phyloP scores from a whole-genome alignment of 176 grass and related monocot genomes.

The Triticum timopheevii region DNA sequence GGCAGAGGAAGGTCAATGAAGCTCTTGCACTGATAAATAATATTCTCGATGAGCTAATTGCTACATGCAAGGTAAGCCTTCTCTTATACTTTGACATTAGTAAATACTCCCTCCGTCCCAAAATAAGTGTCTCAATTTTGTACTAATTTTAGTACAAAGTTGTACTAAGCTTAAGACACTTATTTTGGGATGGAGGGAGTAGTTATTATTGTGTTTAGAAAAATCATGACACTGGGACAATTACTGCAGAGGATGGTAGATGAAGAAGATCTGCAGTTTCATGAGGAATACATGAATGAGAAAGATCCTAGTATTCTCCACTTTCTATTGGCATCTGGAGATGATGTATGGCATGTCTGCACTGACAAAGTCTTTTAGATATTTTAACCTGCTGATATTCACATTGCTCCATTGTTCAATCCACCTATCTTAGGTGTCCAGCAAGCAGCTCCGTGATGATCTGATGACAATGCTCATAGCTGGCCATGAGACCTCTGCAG shows the following conservation, averaged over 20 bases:
- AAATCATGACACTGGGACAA: neutral
- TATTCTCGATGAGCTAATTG: slow-evolving; percentile 79
- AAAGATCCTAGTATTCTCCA: slow-evolving; percentile 99
- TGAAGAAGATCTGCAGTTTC: slow-evolving; percentile 92
- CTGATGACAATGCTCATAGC: slow-evolving; percentile 97
- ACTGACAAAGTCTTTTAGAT: neutral
- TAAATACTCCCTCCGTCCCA: neutral
- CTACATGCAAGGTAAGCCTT: slow-evolving; percentile 73
- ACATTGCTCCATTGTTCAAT: slow-evolving; percentile 31
- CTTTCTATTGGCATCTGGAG: slow-evolving; percentile 94
- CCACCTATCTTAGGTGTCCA: slow-evolving; percentile 65
- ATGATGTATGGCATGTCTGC: slow-evolving; percentile 62
- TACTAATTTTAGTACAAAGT: too few relatives aligned
- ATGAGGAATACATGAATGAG: slow-evolving; percentile 96
- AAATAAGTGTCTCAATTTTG: too few relatives aligned
- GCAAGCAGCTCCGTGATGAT: slow-evolving; percentile 97
- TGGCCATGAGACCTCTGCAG: slow-evolving; percentile 95
- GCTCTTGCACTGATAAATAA: slow-evolving; percentile 80
- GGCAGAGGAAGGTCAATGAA: slow-evolving; percentile 90
- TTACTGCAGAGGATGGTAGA: slow-evolving; percentile 82
- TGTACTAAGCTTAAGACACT: too few relatives aligned
- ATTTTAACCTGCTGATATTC: neutral
- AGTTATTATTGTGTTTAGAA: neutral
- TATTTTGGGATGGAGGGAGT: too few relatives aligned
- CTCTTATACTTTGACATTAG: slow-evolving; percentile 5